These are phyloP conservation scores for Ophiocordyceps australis DNA, from an alignment of 2,329 filamentous ascomycete species.

Conservation along the genomic window DNA sequence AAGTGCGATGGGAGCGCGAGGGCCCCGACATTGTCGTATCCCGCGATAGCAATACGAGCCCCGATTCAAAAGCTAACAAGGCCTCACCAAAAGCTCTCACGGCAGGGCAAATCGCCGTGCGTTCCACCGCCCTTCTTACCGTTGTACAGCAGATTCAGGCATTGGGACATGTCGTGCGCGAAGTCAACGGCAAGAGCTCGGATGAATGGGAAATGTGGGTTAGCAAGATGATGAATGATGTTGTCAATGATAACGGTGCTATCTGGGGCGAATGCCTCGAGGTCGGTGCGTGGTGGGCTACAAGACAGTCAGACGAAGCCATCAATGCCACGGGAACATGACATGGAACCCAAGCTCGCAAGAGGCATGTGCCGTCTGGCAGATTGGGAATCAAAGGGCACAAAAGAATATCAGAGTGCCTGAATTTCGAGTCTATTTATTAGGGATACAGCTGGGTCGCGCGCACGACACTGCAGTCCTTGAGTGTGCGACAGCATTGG, in stretches of 20 bases:
- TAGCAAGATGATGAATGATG: constrained; percentile 67
- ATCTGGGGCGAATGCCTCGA: constrained; percentile 74
- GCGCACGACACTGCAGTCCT: too few relatives aligned
- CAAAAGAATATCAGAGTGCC: too few relatives aligned
- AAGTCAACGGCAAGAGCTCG: constrained; percentile 69
- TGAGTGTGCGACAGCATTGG: too few relatives aligned
- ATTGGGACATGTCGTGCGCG: constrained; percentile 64
- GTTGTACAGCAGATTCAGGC: constrained; percentile 72
- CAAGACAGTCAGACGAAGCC: constrained; percentile 28
- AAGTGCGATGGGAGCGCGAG: constrained; percentile 76
- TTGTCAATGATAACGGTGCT: constrained; percentile 63
- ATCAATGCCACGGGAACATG: too few relatives aligned
- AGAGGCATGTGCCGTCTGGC: too few relatives aligned
- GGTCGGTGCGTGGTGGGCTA: constrained; percentile 80
- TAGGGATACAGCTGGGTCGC: too few relatives aligned
- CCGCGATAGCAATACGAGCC: constrained; percentile 33
- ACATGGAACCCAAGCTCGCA: too few relatives aligned
- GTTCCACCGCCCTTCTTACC: constrained; percentile 64
- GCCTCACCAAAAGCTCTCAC: constrained; percentile 34
- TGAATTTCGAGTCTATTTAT: too few relatives aligned
- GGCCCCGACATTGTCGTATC: constrained; percentile 45
- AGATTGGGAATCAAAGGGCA: too few relatives aligned
- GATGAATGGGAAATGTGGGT: constrained; percentile 91
- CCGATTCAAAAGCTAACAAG: constrained; percentile 10
- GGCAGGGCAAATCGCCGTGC: constrained; percentile 51